Base-by-base conservation (phyloP, 176 grass and related monocot genomes). In the Oropetium thomaeum region DNA sequence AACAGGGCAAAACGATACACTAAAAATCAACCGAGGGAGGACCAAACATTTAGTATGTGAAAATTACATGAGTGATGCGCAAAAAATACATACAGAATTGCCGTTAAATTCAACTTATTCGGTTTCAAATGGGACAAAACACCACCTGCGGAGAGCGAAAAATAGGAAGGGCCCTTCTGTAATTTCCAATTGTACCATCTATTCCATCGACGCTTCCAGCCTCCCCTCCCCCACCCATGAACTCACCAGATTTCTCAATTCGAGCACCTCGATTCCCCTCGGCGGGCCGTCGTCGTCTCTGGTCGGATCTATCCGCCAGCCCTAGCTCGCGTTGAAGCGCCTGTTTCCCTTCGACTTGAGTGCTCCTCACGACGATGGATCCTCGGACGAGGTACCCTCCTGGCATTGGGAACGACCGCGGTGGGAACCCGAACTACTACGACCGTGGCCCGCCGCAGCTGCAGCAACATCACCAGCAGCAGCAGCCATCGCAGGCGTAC, bases 341-440 rank as follows among this genome's bases (percentile, higher is more conserved):
- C 39, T 34, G 51, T 49, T 19, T 35, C 43, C 43, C 74, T 7
- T 75, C 27, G 28, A 61, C 65, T 45, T 28, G 58, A 71, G 35
- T 25, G 34, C 65, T 60, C 27, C 49, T 71, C 27, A 52, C 4
- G 15, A 67, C 39, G 55, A 97, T 97, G 93, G 85, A 93, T 81
- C 80, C 78, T 39, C 75, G 83, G 58, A 79, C 84, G 35, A 71
- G 94, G 81, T 85, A 88, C 70, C 87, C 86, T 77, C 85, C 94
- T 17, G 94, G 88, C 45, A 78, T 81, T 28, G 90, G 88, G 14
- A 93, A 87, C 69, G 86, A 83, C 35, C 85, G 83, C n/a, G 90
- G 83, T 5, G 77, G 77, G 65, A 89, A 90, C 69, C 82, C 85
- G 73, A 79, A 74, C 75, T 91, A 87, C 58, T 85, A 97, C 61